phyloP scores from a whole-genome alignment of 1,284 basidiomycete species.

The Fomitiporia mediterranea region DNA sequence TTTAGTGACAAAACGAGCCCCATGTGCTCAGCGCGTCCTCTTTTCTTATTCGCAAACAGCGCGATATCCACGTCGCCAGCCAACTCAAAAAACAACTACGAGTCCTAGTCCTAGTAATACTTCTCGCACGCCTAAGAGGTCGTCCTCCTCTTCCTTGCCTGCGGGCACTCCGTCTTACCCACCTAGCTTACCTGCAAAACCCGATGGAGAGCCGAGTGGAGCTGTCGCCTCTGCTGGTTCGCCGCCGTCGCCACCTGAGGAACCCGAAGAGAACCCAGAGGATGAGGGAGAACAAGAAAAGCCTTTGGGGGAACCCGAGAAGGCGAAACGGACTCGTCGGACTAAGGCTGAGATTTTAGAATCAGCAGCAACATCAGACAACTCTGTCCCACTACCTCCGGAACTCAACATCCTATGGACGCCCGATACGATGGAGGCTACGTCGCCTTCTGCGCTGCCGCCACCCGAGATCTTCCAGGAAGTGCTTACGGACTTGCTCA shows the following conservation, averaged over 20 bases:
- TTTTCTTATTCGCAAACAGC: constrained; percentile 33
- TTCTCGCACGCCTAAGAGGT: constrained; percentile 31
- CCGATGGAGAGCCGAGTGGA: not conserved
- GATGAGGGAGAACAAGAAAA: constrained; percentile 38
- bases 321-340: constrained; percentile 4
- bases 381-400: constrained; percentile 45
- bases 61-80: constrained; percentile 23
- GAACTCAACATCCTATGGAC: constrained; percentile 63
- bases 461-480: constrained; percentile 62
- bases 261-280: constrained; percentile 29
- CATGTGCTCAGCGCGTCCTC: constrained; percentile 30
- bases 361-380: constrained; percentile 4
- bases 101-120: constrained; percentile 18
- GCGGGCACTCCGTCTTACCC: not conserved
- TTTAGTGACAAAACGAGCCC: constrained; percentile 37
- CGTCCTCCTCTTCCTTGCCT: constrained; percentile 13
- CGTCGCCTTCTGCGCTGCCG: constrained; percentile 35
- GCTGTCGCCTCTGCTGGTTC: constrained; percentile 32
- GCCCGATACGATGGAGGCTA: constrained; percentile 35
- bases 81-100: too few relatives aligned
- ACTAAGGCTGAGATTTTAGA: constrained; percentile 4
- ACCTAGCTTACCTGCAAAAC: not conserved
- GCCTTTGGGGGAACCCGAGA: constrained; percentile 24
- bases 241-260: constrained; percentile 24
- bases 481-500: constrained; percentile 64